Evolutionary conservation across 1,284 basidiomycete species (phyloP), one percentile per base, ranked within the genome.

Genomic region (Gastroboletus turbinatus): DNA sequence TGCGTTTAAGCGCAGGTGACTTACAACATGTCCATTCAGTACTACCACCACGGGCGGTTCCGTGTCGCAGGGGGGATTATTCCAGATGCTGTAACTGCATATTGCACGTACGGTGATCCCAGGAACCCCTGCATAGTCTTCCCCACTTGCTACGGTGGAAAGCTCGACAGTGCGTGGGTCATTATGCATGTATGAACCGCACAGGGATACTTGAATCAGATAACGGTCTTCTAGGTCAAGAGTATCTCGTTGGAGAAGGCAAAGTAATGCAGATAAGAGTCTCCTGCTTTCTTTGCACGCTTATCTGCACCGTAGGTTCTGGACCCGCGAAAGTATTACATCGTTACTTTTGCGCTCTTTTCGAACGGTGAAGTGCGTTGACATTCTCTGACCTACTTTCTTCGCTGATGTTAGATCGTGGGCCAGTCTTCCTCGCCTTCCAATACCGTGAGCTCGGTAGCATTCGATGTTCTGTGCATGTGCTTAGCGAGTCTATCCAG

Each of bases 311-410:
- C 33, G 16, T 52, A 80, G 78, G 77, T 75, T 27, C 67, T 84
- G 33, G 75, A 83, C 61, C 75, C 82, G 4, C 66, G 61, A 13
- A 78, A 78, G 58, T 84, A 82, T 57, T 82, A 75, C 55, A 66
- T 84, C n/a, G 80, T 83, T 17, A 83, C 83, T 0, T 78, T 83
- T 57, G 81, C 81, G 0, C 66, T 84, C 36, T 84, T 84, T 63
- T 81, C 78, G 29, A 82, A 83, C 56, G 82, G 82, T 64, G 82
- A 84, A 75, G 82, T 82, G 51, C 36, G 73, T 45, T 36, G 30
- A 10, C 35, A 21, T 40, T 32, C 11, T 9, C 17, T 36, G 7
- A 10, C 21, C 19, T 17, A 3, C 25, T 33, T 25, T 17, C 8
- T 35, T 51, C 32, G 48, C 46, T 54, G 39, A 58, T 40, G 30